Conservation (phyloP, 345 rosid species). For the Populus simonii region DNA sequence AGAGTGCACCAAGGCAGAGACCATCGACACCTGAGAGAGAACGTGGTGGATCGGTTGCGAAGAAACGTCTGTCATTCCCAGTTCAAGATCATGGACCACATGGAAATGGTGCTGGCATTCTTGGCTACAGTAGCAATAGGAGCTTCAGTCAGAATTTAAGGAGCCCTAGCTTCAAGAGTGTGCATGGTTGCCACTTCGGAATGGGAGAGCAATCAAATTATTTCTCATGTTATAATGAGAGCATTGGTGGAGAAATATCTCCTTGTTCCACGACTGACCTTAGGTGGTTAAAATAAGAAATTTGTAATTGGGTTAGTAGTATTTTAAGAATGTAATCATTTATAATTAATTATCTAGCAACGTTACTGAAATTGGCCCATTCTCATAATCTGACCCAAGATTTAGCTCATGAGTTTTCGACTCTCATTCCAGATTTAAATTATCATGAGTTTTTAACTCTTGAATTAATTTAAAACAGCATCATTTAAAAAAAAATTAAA, state of each 20-base stretch:
- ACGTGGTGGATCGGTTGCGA: slow-evolving; percentile 38
- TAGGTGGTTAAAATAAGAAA: slow-evolving; percentile 52
- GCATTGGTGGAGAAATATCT: slow-evolving; percentile 60
- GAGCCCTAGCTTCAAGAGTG: slow-evolving; percentile 74
- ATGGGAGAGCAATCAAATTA: slow-evolving; percentile 42
- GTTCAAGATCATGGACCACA: slow-evolving; percentile 34
- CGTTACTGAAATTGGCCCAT: too few relatives aligned
- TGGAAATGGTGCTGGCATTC: not conserved
- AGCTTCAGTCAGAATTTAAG: slow-evolving; percentile 44
- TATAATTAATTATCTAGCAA: not conserved
- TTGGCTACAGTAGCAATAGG: slow-evolving; percentile 3
- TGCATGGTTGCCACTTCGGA: slow-evolving; percentile 45
- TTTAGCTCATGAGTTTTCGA: too few relatives aligned
- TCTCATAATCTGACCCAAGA: too few relatives aligned
- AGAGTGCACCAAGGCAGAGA: slow-evolving; percentile 72
- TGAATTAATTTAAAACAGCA: too few relatives aligned
- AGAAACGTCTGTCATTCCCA: slow-evolving; percentile 65
- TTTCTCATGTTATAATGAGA: slow-evolving; percentile 44
- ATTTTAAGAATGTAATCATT: not conserved
- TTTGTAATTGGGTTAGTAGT: not conserved
- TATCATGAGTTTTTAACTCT: too few relatives aligned
- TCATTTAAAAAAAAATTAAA: too few relatives aligned
- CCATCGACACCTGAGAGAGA: slow-evolving; percentile 52
- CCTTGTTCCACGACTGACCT: slow-evolving; percentile 65
- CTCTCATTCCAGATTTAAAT: too few relatives aligned